Evolutionary conservation across 2,329 filamentous ascomycete species (phyloP), one percentile per base, ranked within the genome.

Genomic region (Aspergillus amoenus): DNA sequence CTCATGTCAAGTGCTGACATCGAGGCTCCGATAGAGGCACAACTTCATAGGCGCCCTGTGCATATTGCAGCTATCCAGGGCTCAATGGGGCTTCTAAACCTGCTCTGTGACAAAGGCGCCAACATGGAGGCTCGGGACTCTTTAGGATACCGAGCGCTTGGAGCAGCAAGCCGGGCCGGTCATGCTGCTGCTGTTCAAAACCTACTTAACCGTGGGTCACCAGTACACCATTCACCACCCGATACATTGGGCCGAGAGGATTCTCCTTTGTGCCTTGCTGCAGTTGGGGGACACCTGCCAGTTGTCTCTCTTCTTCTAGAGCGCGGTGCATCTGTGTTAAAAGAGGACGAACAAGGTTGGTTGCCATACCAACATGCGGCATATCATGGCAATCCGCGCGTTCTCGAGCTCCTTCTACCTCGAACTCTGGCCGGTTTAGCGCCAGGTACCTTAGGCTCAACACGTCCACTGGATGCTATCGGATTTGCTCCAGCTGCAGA

Each of bases 221-320:
- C 67, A 4, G 47, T 73, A 34, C 69, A 66, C 32, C 44, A 65
- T 13, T 9, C 27, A 30, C 64, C 64, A 30, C 67, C 66, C 55
- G 65, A 62, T 11, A 62, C 53, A 12, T 61, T 62, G 18, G 59
- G 61, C 24, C 63, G 69, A 22, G 71, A 75, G 55, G 73, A 77
- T 56, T 76, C 74, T 2, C 73, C 72, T 3, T 55, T 76, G 21
- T 75, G 73, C 55, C 59, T 75, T 34, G 74, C 74, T 18, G 68
- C 72, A 7, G 71, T 68, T 60, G 64, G 64, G 17, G 74, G 74
- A 2, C 69, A 75, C 56, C 59, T 70, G 17, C 52, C 62, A 5
- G 65, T 75, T 7, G 71, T 71, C 5, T 65, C 63, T 11, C 64
- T 75, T 17, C 58, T 76, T 1, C 54, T 76, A 13, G 56, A 65